A percentile compares a stretch with the other conserved stretches of the same genome.
Conservation (phyloP, 495 filamentous ascomycete genomes). For the Diplogelasinospora grovesii region DNA sequence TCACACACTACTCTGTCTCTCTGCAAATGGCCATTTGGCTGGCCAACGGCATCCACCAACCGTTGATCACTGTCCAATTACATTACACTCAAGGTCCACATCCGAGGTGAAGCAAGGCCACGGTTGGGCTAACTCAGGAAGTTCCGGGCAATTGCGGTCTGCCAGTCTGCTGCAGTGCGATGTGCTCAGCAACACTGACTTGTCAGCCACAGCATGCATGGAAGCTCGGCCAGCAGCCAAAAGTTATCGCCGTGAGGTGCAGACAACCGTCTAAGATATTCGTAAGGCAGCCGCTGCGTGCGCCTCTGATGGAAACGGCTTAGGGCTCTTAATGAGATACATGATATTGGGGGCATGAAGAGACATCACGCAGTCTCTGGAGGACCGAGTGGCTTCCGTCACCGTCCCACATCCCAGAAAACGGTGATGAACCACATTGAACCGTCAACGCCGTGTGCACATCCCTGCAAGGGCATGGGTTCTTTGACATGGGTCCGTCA, state of each 20-base stretch:
- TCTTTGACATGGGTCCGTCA: conserved; percentile 11
- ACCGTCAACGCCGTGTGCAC: conserved; percentile 8
- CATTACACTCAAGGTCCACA: not conserved
- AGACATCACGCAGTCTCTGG: too few relatives aligned
- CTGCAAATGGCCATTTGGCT: not conserved
- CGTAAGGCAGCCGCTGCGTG: not conserved
- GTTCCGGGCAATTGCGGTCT: not conserved
- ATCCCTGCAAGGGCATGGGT: conserved; percentile 19
- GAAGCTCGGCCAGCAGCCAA: too few relatives aligned
- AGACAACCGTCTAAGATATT: not conserved
- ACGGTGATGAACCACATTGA: conserved; percentile 15
- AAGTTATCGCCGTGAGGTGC: conserved; percentile 5
- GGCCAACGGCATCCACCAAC: too few relatives aligned
- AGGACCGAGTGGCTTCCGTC: too few relatives aligned
- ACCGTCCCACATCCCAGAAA: conserved; percentile 15
- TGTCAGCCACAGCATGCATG: not conserved
- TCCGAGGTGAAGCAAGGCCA: not conserved
- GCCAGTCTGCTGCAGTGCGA: not conserved
- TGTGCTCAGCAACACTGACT: not conserved
- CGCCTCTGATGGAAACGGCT: not conserved
- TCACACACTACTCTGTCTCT: too few relatives aligned
- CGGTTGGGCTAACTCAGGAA: not conserved
- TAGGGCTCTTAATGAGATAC: too few relatives aligned
- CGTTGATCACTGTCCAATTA: too few relatives aligned
- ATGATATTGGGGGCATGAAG: too few relatives aligned